Percentiles rank a stretch among this genome's conserved stretches.
Conservation (phyloP, 2,329 filamentous ascomycete genomes). For the Pseudogymnoascus sp. region DNA sequence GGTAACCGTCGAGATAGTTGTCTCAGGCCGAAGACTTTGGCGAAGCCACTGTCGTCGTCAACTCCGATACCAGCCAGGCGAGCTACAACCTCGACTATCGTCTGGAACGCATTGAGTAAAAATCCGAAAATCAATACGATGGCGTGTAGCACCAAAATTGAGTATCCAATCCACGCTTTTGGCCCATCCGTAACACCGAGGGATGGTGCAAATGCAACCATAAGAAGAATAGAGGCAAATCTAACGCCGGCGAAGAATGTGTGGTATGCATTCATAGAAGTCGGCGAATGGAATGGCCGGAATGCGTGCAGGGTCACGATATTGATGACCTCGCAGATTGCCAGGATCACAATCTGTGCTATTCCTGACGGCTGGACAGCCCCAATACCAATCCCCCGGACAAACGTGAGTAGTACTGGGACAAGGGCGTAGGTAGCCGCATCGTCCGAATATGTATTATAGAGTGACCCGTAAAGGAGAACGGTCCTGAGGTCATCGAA, state of each 20-base stretch:
- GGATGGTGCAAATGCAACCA: slow-evolving; percentile 76
- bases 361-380: slow-evolving; percentile 89
- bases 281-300: slow-evolving; percentile 79
- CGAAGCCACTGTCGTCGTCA: slow-evolving; percentile 59
- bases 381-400: slow-evolving; percentile 84
- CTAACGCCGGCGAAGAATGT: slow-evolving; percentile 73
- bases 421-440: slow-evolving; percentile 84
- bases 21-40: slow-evolving; percentile 84
- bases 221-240: slow-evolving; percentile 65
- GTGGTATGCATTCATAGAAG: slow-evolving; percentile 96
- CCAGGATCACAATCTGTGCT: slow-evolving; percentile 83
- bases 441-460: slow-evolving; percentile 95
- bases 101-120: slow-evolving; percentile 85
- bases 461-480: slow-evolving; percentile 82
- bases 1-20: slow-evolving; percentile 70
- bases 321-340: slow-evolving; percentile 88
- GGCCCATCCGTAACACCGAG: slow-evolving; percentile 68
- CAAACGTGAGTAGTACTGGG: slow-evolving; percentile 73
- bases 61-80: slow-evolving; percentile 75
- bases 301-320: slow-evolving; percentile 83
- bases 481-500: slow-evolving; percentile 92
- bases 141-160: slow-evolving; percentile 77
- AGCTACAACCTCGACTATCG: slow-evolving; percentile 79
- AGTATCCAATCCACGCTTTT: slow-evolving; percentile 93
- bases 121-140: slow-evolving; percentile 84